Base-by-base conservation (phyloP, 1,284 basidiomycete genomes). In the Trametes polyzona region DNA sequence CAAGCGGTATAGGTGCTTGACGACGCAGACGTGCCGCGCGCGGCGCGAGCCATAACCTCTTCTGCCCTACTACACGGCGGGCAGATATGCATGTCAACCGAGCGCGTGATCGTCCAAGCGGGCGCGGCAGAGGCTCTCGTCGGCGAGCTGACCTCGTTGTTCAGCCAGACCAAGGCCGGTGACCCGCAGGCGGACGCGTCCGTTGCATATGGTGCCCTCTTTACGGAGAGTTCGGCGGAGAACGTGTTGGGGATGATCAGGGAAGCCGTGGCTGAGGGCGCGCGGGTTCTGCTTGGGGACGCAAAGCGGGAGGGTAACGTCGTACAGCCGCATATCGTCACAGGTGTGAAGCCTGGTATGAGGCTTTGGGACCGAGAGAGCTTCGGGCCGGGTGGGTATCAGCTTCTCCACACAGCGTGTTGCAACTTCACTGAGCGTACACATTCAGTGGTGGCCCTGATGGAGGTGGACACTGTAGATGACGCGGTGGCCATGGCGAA, bases 51-150 rank as follows among this genome's bases (percentile, higher is more conserved):
- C 41, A 81, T 88, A 62, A 74, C 82, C 17, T 81, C 76, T 35
- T 85, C 83, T 9, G 82, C 82, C 1, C 78, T 88, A 65, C 62
- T 83, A 30, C 80, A 86, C 69, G 83, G 81, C 2, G 87, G 87
- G 1, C 79, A 89, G 72, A 77, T 89, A 44, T 89, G 88, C 74
- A 88, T 89, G 85, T 83, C 84, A 1, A 83, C 84, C 1, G 85
- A 87, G 64, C 82, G 87, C 23, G 77, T 89, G 19, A 79, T 90
- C 47, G 83, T 85, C 8, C 82, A 84, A 62, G 65, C 75, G 24
- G 69, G 67, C 6, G 70, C 74, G 17, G 71, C 75, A 1, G 68
- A 76, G 1, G 57, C 62, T 1, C 71, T 83, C 5, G 65, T 80
- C 11, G 63, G 71, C 0, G 63, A 71, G 11, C 67, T 83, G 8